A percentile compares a stretch with the other conserved stretches of the same genome.
These are phyloP conservation scores for Tricladium varicosporioides DNA, from an alignment of 2,329 filamentous ascomycete species.

Conservation along the genomic window DNA sequence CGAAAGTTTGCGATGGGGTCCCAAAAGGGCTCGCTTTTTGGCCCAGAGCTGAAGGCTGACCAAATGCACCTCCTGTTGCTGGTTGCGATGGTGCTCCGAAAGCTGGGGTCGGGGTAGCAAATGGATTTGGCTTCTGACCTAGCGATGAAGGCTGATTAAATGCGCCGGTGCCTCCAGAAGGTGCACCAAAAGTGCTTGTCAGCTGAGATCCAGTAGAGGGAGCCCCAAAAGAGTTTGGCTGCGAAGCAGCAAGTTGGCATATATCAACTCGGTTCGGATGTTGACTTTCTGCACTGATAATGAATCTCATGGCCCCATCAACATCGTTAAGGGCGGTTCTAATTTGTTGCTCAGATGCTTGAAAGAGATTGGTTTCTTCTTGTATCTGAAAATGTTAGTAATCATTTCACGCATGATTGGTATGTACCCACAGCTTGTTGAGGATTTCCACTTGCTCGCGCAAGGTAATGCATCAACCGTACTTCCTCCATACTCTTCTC, in stretches of 20 bases:
- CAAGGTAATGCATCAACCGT: slow-evolving; percentile 72
- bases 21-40: slow-evolving; percentile 33
- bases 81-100: slow-evolving; percentile 22
- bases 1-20: slow-evolving; percentile 9
- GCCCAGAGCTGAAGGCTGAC: slow-evolving; percentile 38
- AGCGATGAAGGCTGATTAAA: slow-evolving; percentile 41
- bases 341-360: slow-evolving; percentile 68
- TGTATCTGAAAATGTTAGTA: slow-evolving; percentile 45
- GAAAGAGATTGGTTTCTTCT: slow-evolving; percentile 59
- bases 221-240: slow-evolving; percentile 31
- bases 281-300: slow-evolving; percentile 62
- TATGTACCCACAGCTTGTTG: slow-evolving; percentile 40
- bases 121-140: slow-evolving; percentile 33
- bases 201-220: not conserved
- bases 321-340: slow-evolving; percentile 67
- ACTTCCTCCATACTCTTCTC: slow-evolving; percentile 91
- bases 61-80: slow-evolving; percentile 34
- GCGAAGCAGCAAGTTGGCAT: slow-evolving; percentile 41
- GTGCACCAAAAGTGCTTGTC: slow-evolving; percentile 27
- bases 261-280: slow-evolving; percentile 75
- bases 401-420: not conserved
- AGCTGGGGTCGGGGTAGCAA: slow-evolving; percentile 14
- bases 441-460: slow-evolving; percentile 58
- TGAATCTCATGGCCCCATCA: slow-evolving; percentile 68
- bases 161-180: slow-evolving; percentile 18